These are phyloP conservation scores for Thalassiosira hispida DNA, from an alignment of 352 stramenopile genomes.

Conservation along the genomic window DNA sequence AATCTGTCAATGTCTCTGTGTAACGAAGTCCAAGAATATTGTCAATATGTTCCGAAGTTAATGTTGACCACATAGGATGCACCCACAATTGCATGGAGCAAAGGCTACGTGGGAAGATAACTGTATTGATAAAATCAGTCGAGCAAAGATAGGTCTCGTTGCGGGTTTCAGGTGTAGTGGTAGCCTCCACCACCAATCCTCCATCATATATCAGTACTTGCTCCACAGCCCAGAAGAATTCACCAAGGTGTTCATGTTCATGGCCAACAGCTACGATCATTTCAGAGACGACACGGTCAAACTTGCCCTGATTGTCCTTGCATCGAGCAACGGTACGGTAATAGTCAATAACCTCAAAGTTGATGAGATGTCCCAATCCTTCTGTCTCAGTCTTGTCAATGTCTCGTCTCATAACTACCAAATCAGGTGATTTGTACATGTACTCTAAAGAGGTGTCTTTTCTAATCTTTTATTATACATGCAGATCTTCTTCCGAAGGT, in stretches of 20 bases:
- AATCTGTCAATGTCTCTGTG: constrained; percentile 85
- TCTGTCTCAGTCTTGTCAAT: constrained; percentile 71
- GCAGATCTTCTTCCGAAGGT: too few relatives aligned
- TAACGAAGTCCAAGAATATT: constrained; percentile 89
- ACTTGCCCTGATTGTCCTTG: constrained; percentile 77
- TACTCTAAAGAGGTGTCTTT: too few relatives aligned
- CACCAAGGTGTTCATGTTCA: constrained; percentile 81
- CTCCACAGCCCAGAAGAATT: constrained; percentile 82
- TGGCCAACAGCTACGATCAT: constrained; percentile 90
- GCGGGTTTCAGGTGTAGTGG: constrained; percentile 86
- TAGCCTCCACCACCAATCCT: constrained; percentile 88
- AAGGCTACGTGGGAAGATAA: constrained; percentile 87
- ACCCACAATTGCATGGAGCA: constrained; percentile 82
- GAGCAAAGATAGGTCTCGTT: constrained; percentile 85
- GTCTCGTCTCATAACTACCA: too few relatives aligned
- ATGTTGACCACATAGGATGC: constrained; percentile 80
- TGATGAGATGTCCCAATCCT: constrained; percentile 82
- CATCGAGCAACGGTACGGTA: constrained; percentile 79
- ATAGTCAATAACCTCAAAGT: constrained; percentile 88
- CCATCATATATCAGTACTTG: constrained; percentile 83
- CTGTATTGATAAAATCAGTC: constrained; percentile 89
- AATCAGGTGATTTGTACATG: too few relatives aligned
- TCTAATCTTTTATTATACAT: too few relatives aligned
- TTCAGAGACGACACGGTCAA: constrained; percentile 88
- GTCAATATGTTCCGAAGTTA: constrained; percentile 85